Evolutionary conservation across 2,329 filamentous ascomycete species (phyloP).

Genomic region (Xylaria sp.): DNA sequence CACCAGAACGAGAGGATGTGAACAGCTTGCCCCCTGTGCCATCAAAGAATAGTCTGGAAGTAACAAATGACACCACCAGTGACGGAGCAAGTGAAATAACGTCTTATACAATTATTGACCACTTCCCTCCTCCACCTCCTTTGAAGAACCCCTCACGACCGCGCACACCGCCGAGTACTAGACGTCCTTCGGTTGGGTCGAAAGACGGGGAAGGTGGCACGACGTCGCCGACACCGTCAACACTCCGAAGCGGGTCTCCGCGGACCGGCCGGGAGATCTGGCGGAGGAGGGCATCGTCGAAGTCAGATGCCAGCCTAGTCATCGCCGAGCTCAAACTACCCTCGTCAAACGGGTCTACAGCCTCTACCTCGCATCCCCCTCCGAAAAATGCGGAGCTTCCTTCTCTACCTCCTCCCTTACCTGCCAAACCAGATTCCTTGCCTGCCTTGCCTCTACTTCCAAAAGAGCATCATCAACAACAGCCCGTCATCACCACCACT

Average conservation of each 20-base stretch:
- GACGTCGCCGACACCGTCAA: constrained; percentile 39
- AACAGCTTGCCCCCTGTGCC: constrained; percentile 40
- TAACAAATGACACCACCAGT: constrained; percentile 44
- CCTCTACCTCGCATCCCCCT: constrained; percentile 41
- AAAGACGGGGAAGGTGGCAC: constrained; percentile 23
- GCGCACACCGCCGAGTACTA: constrained; percentile 40
- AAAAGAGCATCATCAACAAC: constrained; percentile 17
- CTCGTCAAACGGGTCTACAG: constrained; percentile 62
- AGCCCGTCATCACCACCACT: not conserved
- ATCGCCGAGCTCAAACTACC: constrained; percentile 62
- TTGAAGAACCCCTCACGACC: constrained; percentile 47
- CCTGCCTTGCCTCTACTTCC: constrained; percentile 41
- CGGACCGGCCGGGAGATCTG: constrained; percentile 54
- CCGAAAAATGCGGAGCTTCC: constrained; percentile 36
- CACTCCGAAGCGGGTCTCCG: constrained; percentile 43
- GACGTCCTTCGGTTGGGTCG: constrained; percentile 31
- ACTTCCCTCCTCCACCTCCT: constrained; percentile 48
- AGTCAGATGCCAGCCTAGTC: constrained; percentile 59
- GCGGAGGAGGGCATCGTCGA: constrained; percentile 62
- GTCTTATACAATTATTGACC: constrained; percentile 41
- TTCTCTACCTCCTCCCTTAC: constrained; percentile 42
- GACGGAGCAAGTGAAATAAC: constrained; percentile 38
- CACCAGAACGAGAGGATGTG: constrained; percentile 47
- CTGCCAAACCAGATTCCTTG: constrained; percentile 33
- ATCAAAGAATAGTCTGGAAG: constrained; percentile 42